Percentiles rank a stretch among this genome's conserved stretches.
Evolutionary conservation across 2,329 filamentous ascomycete genomes (phyloP).

Genomic region (Sporothrix protearum): DNA sequence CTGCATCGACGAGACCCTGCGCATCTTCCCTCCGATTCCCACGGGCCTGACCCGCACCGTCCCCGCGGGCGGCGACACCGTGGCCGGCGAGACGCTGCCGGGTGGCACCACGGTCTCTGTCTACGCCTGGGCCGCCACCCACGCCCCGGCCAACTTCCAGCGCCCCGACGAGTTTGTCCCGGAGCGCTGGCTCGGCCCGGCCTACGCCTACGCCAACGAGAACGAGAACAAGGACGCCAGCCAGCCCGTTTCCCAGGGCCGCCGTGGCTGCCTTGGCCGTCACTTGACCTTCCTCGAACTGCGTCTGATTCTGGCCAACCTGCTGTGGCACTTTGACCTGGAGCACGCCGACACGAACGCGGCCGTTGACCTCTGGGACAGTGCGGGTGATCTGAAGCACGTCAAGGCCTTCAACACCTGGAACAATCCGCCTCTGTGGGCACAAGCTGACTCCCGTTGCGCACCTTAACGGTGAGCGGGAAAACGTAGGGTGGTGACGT

Average conservation of each 20-base stretch:
- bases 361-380: conserved; percentile 32
- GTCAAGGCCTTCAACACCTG: conserved; percentile 40
- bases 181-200: conserved; percentile 36
- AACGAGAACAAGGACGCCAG: conserved; percentile 42
- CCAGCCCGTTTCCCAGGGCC: conserved; percentile 48
- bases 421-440: conserved; percentile 38
- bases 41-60: conserved; percentile 28
- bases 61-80: conserved; percentile 29
- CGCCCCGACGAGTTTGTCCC: conserved; percentile 34
- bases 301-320: conserved; percentile 29
- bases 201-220: conserved; percentile 42
- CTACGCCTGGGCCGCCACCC: conserved; percentile 26
- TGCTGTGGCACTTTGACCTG: conserved; percentile 33
- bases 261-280: conserved; percentile 49
- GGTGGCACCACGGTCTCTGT: conserved; percentile 38
- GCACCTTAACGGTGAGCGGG: too few species aligned
- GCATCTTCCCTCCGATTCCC: conserved; percentile 31
- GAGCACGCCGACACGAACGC: conserved; percentile 35
- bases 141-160: conserved; percentile 23
- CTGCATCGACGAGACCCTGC: conserved; percentile 34
- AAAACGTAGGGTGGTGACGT: too few species aligned
- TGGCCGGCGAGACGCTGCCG: conserved; percentile 33
- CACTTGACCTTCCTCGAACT: conserved; percentile 34
- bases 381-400: conserved; percentile 30
- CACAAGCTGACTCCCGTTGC: conserved; percentile 30